Evolutionary conservation across 2,329 filamentous ascomycete species (phyloP).

Genomic region (Penicillium palitans): DNA sequence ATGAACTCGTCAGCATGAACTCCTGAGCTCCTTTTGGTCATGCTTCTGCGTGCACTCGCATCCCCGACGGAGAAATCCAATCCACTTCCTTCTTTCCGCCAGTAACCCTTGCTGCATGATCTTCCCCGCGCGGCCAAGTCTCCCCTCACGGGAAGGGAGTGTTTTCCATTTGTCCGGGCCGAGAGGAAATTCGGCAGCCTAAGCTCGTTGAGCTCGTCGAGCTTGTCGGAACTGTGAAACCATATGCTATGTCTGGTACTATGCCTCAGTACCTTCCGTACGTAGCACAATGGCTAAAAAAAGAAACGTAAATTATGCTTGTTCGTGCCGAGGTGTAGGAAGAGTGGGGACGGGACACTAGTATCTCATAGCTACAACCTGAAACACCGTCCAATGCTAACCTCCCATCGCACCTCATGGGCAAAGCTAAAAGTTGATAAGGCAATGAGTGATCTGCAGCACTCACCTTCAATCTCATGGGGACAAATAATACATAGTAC

Average conservation of each 20-base stretch:
- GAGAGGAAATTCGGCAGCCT: not conserved
- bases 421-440: conserved; percentile 3
- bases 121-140: conserved; percentile 15
- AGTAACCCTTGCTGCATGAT: not conserved
- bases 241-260: not conserved
- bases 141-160: conserved; percentile 1
- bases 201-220: not conserved
- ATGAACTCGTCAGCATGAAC: not conserved
- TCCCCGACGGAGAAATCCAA: conserved; percentile 18
- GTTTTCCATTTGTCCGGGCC: conserved; percentile 8
- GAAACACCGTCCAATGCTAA: not conserved
- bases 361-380: not conserved
- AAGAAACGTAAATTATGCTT: not conserved
- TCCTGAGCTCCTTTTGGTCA: not conserved
- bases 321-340: not conserved
- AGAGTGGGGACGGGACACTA: not conserved
- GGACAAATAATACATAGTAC: not conserved
- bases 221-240: not conserved
- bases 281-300: not conserved
- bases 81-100: conserved; percentile 12
- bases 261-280: not conserved
- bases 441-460: conserved; percentile 1
- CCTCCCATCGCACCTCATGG: not conserved
- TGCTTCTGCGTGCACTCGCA: not conserved
- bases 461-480: not conserved